Base-by-base conservation (phyloP, 441 rosid species). In the Gossypium gossypioides region DNA sequence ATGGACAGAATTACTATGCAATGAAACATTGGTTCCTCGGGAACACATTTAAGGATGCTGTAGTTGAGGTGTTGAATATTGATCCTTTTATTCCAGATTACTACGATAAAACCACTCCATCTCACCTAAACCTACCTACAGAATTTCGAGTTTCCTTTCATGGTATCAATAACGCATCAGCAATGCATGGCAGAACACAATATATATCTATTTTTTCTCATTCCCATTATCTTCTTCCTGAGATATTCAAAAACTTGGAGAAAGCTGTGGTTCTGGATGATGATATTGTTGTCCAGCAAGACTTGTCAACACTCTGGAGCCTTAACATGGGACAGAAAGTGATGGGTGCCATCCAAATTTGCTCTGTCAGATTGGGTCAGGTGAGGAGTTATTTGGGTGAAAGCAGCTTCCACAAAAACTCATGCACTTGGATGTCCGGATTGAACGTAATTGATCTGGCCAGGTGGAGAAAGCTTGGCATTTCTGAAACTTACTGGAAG, bases 361-460 rank as follows among this genome's bases (percentile, higher is more conserved):
- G 97, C 74, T 81, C 92, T 24, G 86, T 93, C 74, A 89, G 81
- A 66, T 75, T 91, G 74, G 89, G 91, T 75, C 91, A 83, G 81
- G 86, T 91, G 67, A 76, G 60, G 74, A 83, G 78, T 72, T 84
- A 79, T 75, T 69, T 90, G 76, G 84, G 84, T 46, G 79, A 79
- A 73, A 78, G 78, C 65, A 81, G 34, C 68, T 82, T 83, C 46
- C 76, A 86, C 67, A 69, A 76, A 71, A 81, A 75, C 51, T 86
- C 88, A 1, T 92, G 97, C 81, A 82, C 86, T 70, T 95, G 97
- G 99, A 90, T 95, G 99, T 86, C 99, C 73, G 99, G 99, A 75
- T 84, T 95, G 75, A 95, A 91, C 75, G 77, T 92, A 24, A 75
- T 95, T 79, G 96, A 95, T 84, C 90, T 95, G 74, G 83, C 64